phyloP scores from a whole-genome alignment of 805 yeast species.

The Spathaspora gorwiae region DNA sequence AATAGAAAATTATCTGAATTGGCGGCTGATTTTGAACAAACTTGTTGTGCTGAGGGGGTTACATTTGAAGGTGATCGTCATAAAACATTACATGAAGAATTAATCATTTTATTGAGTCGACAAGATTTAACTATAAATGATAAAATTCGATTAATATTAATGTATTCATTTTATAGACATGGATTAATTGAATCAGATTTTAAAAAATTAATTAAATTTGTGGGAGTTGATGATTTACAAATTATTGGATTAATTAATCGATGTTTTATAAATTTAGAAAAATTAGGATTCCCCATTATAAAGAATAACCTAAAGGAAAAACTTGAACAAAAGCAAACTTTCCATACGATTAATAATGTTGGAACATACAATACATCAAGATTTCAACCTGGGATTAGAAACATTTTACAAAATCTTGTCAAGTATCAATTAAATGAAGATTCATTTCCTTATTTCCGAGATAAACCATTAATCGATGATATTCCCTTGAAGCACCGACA shows the following conservation, averaged over 20 bases:
- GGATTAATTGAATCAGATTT: constrained; percentile 76
- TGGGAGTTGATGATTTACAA: constrained; percentile 41
- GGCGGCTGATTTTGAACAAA: constrained; percentile 82
- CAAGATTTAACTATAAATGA: constrained; percentile 53
- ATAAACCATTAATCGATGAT: constrained; percentile 59
- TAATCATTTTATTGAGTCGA: constrained; percentile 51
- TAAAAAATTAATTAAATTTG: constrained; percentile 58
- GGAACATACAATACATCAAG: constrained; percentile 64
- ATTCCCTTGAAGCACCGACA: constrained; percentile 12
- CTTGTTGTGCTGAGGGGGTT: constrained; percentile 67
- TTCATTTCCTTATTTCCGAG: constrained; percentile 69
- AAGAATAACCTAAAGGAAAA: constrained; percentile 38
- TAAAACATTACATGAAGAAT: constrained; percentile 55
- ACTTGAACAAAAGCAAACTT: constrained; percentile 45
- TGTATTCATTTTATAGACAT: constrained; percentile 77
- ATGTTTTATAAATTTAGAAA: constrained; percentile 37
- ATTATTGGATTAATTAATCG: constrained; percentile 56
- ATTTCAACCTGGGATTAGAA: constrained; percentile 64
- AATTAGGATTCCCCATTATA: constrained; percentile 55
- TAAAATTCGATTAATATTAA: constrained; percentile 66
- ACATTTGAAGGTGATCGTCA: constrained; percentile 63
- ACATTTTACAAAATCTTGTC: constrained; percentile 49
- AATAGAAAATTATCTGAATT: constrained; percentile 56
- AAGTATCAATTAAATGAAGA: constrained; percentile 51
- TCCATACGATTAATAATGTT: constrained; percentile 52